Base-by-base conservation (phyloP, 257 asterid species). In the Apocynum venetum region DNA sequence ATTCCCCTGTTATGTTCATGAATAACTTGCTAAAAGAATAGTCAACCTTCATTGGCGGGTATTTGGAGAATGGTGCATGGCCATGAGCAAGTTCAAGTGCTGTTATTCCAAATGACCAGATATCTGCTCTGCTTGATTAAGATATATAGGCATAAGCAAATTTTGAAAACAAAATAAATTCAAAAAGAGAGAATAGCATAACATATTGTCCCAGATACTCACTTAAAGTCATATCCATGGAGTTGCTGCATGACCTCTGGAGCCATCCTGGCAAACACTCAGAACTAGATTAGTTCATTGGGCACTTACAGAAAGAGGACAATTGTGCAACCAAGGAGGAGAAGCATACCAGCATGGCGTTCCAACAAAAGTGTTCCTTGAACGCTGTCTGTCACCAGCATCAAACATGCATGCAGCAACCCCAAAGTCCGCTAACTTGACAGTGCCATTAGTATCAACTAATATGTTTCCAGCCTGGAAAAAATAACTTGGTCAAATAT, bases 41-140 rank as follows among this genome's bases (percentile, higher is more conserved):
- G 79, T 66, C 57, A 77, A 93, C 99, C 99, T 96, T 96, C 99
- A 96, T 96, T 4, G 99, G 99, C 2, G 98, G 98, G 84, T 96
- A 96, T 87, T 96, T 96, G 71, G 99, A 96, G 82, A 96, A 96
- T 61, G 98, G 99, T 49, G 99, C 99, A 75, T 89, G 99, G 71
- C 98, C 98, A 88, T 96, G 99, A 83, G 99, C 99, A 88, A 93
- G 98, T 85, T 96, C 99, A 79, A 92, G 98, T 35, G 99, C 98
- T 64, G 99, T 93, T 83, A 96, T 93, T 79, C 98, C 99, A 46
- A 96, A 91, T 73, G 98, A 96, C 99, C 98, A 96, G 43, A 93
- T 96, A 87, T 96, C 99, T 80, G 98, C 99, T 89, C 99, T 96
- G 94, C 83, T 84, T 76, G 66, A 59, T 56, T 49, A 80, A 40